These are phyloP conservation scores for Tritrichomonas musculus DNA, from an alignment of 208 protist genomes.

Conservation along the genomic window DNA sequence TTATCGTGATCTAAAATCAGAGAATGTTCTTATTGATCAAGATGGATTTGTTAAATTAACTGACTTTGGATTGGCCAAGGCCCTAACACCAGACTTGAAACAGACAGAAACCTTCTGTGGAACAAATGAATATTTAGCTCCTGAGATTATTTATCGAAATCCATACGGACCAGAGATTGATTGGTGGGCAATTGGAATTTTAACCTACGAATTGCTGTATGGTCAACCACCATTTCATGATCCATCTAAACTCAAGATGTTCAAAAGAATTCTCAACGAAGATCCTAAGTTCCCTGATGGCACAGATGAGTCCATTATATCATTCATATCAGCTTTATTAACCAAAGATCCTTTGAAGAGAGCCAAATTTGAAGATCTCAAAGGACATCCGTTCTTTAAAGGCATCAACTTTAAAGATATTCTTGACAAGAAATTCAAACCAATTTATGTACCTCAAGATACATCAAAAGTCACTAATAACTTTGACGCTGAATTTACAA, in stretches of 20 bases:
- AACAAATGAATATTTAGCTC: conserved; percentile 11
- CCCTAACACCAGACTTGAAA: not conserved
- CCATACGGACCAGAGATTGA: not conserved
- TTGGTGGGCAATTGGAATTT: conserved; percentile 27
- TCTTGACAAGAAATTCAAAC: not conserved
- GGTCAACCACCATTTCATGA: not conserved
- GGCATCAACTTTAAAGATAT: conserved; percentile 24
- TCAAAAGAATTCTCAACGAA: not conserved
- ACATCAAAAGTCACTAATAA: not conserved
- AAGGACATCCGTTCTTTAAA: not conserved
- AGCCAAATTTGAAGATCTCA: not conserved
- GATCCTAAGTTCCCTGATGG: not conserved
- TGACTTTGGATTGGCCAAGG: conserved; percentile 22
- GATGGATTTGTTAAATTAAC: conserved; percentile 15
- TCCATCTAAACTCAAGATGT: not conserved
- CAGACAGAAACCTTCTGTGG: conserved; percentile 29
- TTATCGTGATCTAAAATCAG: conserved; percentile 33
- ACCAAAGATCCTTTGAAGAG: not conserved
- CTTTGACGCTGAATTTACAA: conserved; percentile 32
- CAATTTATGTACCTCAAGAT: not conserved
- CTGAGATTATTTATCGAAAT: not conserved
- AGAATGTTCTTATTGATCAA: conserved; percentile 3
- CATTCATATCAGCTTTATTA: conserved; percentile 1
- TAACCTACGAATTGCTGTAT: conserved; percentile 11
- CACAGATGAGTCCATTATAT: not conserved